Base-by-base conservation (phyloP, 371 early-diverging fungal genomes). In the Capniomyces stellatus region DNA sequence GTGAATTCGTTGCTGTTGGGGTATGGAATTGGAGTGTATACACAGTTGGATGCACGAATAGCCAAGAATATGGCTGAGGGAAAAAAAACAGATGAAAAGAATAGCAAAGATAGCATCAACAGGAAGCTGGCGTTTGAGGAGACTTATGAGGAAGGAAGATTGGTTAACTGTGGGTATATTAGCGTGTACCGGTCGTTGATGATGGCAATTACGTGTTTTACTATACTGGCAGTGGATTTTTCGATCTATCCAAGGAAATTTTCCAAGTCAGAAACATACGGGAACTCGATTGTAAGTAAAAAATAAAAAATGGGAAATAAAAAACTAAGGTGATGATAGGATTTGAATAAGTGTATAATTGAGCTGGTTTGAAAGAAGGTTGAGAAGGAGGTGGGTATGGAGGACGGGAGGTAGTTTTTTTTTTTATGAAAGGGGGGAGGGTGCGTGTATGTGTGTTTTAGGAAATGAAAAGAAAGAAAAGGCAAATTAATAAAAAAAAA, bases 181-280 rank as follows among this genome's bases (percentile, higher is more conserved):
- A 82, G 78, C 24, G 76, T 76, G 0, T 87, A 83, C 64, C 78
- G 87, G 6, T 79, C 81, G 6, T 78, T 75, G 24, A 71, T 86
- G 72, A 81, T 83, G 90, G 62, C 83, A 61, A 46, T 80, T 46
- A 88, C 81, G 31, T 92, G 81, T 64, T 77, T 71, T 21, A 55
- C 61, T 12, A 96, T 96, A 51, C 72, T 96, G 15, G 96, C 94
- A 0, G 95, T 96, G 1, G 97, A 96, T 67, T 96, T 96, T 63
- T 74, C 76, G n/a, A 75, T 87, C 27, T 95, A 92, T 59, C 95
- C 95, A 4, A 71, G 91, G 22, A 72, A 80, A 24, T 90, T 82
- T 64, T 89, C 90, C 51, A 96, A 96, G 69, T 84, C 85, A 2
- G 95, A 96, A 57, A 82, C 82, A 10, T 92, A 77, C 71, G 96